Evolutionary conservation across 345 rosid genomes (phyloP).

Genomic region (sweet orange (Citrus sinensis)): DVS_A1.0 CM039162.1:3820001-3820500

Average conservation of each 20-base stretch:
- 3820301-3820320: conserved; percentile 34
- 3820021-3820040: conserved; percentile 16
- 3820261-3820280: conserved; percentile 7
- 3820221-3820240: conserved; percentile 28
- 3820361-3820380: conserved; percentile 21
- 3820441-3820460: conserved; percentile 58
- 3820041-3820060: conserved; percentile 17
- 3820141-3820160: conserved; percentile 20
- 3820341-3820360: conserved; percentile 12
- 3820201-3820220: conserved; percentile 21
- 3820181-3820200: conserved; percentile 17
- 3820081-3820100: conserved; percentile 36
- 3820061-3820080: conserved; percentile 22
- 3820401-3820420: conserved; percentile 24
- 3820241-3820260: conserved; percentile 26
- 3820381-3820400: conserved; percentile 24
- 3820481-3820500: not conserved
- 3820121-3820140: conserved; percentile 14
- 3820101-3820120: conserved; percentile 27
- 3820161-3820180: conserved; percentile 15
- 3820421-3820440: conserved; percentile 61
- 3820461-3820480: not conserved
- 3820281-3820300: conserved; percentile 30
- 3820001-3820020: conserved; percentile 7
- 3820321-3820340: conserved; percentile 41